Evolutionary conservation across 768 basidiomycete genomes (phyloP), one percentile per base, ranked within the genome.

Genomic region (Leccinum variicolor): DNA sequence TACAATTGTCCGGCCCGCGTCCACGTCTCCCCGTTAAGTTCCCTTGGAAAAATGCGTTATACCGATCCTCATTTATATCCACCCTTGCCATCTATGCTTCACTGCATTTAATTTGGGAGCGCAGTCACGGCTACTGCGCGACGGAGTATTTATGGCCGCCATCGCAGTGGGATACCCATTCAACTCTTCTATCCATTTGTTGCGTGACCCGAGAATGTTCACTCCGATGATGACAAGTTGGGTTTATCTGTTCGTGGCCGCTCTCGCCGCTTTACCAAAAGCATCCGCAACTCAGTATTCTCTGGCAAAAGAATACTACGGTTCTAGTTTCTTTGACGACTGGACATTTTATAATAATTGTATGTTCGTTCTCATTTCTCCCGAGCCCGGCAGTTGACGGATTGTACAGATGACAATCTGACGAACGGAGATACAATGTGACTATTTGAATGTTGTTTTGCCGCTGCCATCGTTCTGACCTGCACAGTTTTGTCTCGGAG

Each of bases 281-380:
- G 61, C 29, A 19, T 65, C 65, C 21, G 74, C 68, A 3, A 68
- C 74, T n/a, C 65, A 69, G 28, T 86, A 89, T 70, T 69, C 78
- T 53, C 68, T 86, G 50, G 78, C 80, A 23, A 79, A 80, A 63
- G 79, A 81, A 55, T 88, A 85, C 69, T 65, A 79, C 4, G 87
- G 88, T 1, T 66, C 76, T n/a, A 76, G 67, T 6, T 89, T 90
- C 69, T 89, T 89, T 61, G 73, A 89, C 53, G 79, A 77, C 11
- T 89, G 87, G 87, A 72, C 75, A n/a, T 88, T 84, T 66, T 89
- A 83, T 59, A 75, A 81, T 50, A 60, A 81, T 59, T 81, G 85
- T 83, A 60, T 56, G 80, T 74, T 25, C 36, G 15, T 25, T 26
- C 55, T 4, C n/a, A 10, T 33, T 56, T 39, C 28, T n/a, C 9